Base-by-base conservation (phyloP, 192 early-diverging fungal genomes). In the Paraglomus occultum region DNA sequence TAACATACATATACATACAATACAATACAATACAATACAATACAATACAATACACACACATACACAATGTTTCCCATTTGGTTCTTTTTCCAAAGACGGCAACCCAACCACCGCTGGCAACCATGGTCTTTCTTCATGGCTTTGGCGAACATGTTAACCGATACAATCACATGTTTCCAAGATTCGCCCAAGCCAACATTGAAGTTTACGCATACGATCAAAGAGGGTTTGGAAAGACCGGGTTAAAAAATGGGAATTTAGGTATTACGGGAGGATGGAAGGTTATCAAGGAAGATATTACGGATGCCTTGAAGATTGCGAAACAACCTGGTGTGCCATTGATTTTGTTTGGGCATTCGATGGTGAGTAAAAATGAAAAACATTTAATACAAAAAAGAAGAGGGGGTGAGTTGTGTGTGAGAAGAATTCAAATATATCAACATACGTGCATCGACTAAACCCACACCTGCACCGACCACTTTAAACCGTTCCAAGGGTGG, bases 171-270 rank as follows among this genome's bases (percentile, higher is more conserved):
- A 74, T 90, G 48, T 87, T 87, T 71, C 62, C 74, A 23, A 69
- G 71, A 15, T 88, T 89, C 67, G 77, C 80, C 48, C 74, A 62
- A 50, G 64, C 68, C 23, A 86, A 84, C 2, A 84, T 92, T 65
- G 73, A 84, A 59, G 78, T 83, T 71, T 76, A 77, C 39, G 81
- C 68, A 11, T 85, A 76, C 62, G 89, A 91, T 72, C 86, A 90
- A 73, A 79, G 90, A 55, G 90, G 90, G 49, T 87, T 81, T 67
- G 90, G 90, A 15, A 62, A 84, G 70, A 91, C 90, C 10, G 52
- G 52, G 65, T 70, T 72, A 65, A 38, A 15, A 9, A 48, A 57
- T 66, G 76, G 79, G 31, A 67, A 71, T 14, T 74, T 76, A 47
- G 85, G 87, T 18, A 61, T 74, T 22, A 78, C 81, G 50, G 76